Percentiles rank a stretch among this genome's conserved stretches.
phyloP scores from a whole-genome alignment of 495 filamentous ascomycete species.

The Evernia prunastri region DNA sequence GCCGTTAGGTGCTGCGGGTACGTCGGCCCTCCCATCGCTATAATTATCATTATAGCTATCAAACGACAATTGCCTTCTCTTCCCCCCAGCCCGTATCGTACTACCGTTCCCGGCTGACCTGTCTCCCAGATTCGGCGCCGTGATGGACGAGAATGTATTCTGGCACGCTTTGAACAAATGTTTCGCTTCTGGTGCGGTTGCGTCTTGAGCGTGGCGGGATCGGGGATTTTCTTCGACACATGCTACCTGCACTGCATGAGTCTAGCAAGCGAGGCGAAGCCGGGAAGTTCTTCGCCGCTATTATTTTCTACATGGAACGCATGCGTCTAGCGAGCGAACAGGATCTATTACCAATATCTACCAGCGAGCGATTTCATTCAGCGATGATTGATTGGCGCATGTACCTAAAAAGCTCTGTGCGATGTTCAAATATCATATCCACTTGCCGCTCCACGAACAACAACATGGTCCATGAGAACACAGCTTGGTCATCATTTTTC shows the following conservation, averaged over 20 bases:
- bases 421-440: too few species aligned
- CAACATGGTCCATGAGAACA: too few species aligned
- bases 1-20: slow-evolving; percentile 28
- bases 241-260: not conserved
- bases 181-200: not conserved
- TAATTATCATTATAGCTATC: too few species aligned
- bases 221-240: not conserved
- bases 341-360: not conserved
- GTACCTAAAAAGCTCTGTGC: too few species aligned
- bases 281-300: too few species aligned
- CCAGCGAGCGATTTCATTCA: too few species aligned
- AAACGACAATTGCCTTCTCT: not conserved
- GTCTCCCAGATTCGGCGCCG: slow-evolving; percentile 25
- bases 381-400: too few species aligned
- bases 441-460: too few species aligned
- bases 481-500: too few species aligned
- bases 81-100: not conserved
- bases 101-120: slow-evolving; percentile 1
- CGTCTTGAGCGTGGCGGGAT: not conserved
- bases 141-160: slow-evolving; percentile 25
- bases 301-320: too few species aligned
- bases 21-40: slow-evolving; percentile 15
- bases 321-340: not conserved
- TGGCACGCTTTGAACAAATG: slow-evolving; percentile 12
- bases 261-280: not conserved